Conservation (phyloP, 805 yeast species). For the Blastobotrys attinorum region DNA sequence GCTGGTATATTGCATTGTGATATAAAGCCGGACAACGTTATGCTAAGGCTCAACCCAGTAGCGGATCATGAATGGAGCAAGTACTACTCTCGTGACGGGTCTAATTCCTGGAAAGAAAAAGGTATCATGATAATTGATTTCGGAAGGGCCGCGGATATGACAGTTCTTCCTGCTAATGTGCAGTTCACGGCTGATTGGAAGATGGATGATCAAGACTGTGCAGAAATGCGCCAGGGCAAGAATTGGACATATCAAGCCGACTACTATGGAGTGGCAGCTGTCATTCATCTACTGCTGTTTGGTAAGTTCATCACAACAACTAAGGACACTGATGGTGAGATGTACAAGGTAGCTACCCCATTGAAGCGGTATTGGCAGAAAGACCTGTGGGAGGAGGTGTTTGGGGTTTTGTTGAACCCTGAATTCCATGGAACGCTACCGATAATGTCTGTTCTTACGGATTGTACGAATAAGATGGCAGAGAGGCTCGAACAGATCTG, state of each 20-base stretch:
- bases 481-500: conserved; percentile 31
- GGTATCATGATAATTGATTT: conserved; percentile 69
- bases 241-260: conserved; percentile 79
- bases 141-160: conserved; percentile 70
- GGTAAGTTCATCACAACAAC: conserved; percentile 52
- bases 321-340: conserved; percentile 16
- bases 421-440: conserved; percentile 34
- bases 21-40: conserved; percentile 77
- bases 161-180: conserved; percentile 42
- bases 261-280: conserved; percentile 72
- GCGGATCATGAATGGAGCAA: conserved; percentile 16
- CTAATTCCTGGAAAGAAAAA: conserved; percentile 41
- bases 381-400: conserved; percentile 61
- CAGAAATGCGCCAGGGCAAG: conserved; percentile 49
- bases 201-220: conserved; percentile 62
- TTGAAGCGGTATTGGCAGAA: conserved; percentile 72
- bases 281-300: conserved; percentile 64
- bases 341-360: conserved; percentile 34
- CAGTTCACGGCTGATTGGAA: conserved; percentile 55
- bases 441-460: conserved; percentile 30
- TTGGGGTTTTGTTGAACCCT: conserved; percentile 58
- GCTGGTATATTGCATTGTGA: conserved; percentile 76
- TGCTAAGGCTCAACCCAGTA: conserved; percentile 46
- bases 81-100: conserved; percentile 30
- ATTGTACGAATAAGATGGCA: conserved; percentile 35